These are phyloP conservation scores for Pezicula neosporulosa DNA, from an alignment of 2,329 filamentous ascomycete species.

Conservation along the genomic window DNA sequence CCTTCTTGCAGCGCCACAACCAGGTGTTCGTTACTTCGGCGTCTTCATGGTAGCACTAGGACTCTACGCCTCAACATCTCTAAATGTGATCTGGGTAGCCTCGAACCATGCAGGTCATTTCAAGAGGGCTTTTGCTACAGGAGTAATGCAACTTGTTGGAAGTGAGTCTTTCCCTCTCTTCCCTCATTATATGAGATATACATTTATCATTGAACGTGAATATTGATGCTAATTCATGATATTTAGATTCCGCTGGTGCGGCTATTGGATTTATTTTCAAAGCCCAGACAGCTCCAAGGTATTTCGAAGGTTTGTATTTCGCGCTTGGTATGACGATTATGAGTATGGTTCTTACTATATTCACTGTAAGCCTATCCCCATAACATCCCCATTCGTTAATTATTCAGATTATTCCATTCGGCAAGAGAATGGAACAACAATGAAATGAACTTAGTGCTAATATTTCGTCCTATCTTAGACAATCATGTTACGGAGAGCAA, in stretches of 20 bases:
- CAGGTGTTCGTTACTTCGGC: constrained; percentile 1
- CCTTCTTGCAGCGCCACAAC: background rate
- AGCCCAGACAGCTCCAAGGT: background rate
- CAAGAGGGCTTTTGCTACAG: constrained; percentile 1
- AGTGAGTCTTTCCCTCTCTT: background rate
- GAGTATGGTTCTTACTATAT: background rate
- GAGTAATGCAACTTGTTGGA: constrained; percentile 1
- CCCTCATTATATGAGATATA: background rate
- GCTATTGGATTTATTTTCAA: constrained; percentile 4
- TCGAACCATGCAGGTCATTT: constrained; percentile 1
- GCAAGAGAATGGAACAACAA: background rate
- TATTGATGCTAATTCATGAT: no score
- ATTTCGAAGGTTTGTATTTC: constrained; percentile 3
- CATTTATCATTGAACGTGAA: background rate
- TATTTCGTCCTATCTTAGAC: background rate
- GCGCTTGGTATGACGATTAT: constrained; percentile 1
- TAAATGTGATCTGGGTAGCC: constrained; percentile 1
- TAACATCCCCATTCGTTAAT: background rate
- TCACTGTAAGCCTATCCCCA: background rate
- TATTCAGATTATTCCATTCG: no score
- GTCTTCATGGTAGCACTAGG: constrained; percentile 2
- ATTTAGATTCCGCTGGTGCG: constrained; percentile 1
- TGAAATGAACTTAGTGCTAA: background rate
- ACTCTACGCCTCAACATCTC: constrained; percentile 2
- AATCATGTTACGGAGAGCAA: background rate